Conservation (phyloP, 164 flowering plant genomes). For the Hamamelis virginiana region DNA sequence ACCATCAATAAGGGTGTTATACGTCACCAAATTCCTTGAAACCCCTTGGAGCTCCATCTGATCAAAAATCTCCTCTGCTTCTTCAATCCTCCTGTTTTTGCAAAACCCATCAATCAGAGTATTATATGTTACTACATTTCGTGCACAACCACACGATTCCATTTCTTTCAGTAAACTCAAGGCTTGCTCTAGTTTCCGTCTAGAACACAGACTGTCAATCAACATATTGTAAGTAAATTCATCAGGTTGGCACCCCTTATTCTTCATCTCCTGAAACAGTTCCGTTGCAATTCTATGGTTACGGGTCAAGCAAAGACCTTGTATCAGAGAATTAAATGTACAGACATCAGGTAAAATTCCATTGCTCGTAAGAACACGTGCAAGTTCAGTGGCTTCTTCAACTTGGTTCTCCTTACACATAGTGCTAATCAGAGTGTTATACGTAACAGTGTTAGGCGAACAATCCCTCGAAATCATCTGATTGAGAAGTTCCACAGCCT, state of each 20-base stretch:
- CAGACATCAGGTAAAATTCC: slow-evolving; percentile 79
- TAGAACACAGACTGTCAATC: slow-evolving; percentile 62
- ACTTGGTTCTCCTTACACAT: slow-evolving; percentile 74
- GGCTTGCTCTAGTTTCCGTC: slow-evolving; percentile 63
- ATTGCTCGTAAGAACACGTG: slow-evolving; percentile 49
- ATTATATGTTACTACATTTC: slow-evolving; percentile 70
- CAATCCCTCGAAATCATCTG: slow-evolving; percentile 68
- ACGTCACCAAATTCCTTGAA: slow-evolving; percentile 70
- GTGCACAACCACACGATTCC: slow-evolving; percentile 74
- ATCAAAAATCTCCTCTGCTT: slow-evolving; percentile 89
- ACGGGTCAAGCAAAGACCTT: slow-evolving; percentile 61
- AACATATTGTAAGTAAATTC: slow-evolving; percentile 76
- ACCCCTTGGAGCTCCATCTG: slow-evolving; percentile 89
- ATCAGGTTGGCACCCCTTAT: slow-evolving; percentile 69
- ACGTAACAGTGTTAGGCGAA: slow-evolving; percentile 74
- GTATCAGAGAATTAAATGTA: slow-evolving; percentile 79
- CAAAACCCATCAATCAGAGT: slow-evolving; percentile 81
- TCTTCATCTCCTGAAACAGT: slow-evolving; percentile 74
- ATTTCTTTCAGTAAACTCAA: slow-evolving; percentile 70
- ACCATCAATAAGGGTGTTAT: slow-evolving; percentile 81
- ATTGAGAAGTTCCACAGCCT: slow-evolving; percentile 62
- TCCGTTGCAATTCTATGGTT: slow-evolving; percentile 57
- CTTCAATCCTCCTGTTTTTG: slow-evolving; percentile 60
- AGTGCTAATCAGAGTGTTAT: slow-evolving; percentile 66
- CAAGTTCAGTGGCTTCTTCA: slow-evolving; percentile 72